A percentile compares a stretch with the other conserved stretches of the same genome.
phyloP scores from a whole-genome alignment of 164 flowering plant genomes.

The Stephania cephalantha region DNA sequence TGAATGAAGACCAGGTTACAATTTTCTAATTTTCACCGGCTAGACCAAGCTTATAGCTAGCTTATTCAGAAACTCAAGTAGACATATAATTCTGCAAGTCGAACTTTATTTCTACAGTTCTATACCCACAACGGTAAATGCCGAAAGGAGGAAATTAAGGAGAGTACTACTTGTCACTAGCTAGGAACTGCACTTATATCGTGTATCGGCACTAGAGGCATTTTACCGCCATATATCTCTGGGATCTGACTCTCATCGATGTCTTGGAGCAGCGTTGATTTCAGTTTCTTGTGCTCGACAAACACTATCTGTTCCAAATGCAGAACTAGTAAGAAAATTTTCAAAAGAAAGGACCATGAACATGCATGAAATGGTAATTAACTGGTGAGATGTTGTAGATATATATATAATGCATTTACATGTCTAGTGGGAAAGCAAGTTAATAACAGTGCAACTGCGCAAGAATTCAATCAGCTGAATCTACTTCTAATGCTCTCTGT shows the following conservation, averaged over 20 bases:
- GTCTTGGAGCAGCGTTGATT: constrained; percentile 46
- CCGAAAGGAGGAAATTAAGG: background rate
- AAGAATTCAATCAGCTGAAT: background rate
- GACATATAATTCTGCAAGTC: background rate
- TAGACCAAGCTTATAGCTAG: too few relatives aligned
- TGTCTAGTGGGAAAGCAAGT: too few relatives aligned
- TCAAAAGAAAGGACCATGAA: background rate
- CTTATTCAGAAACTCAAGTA: too few relatives aligned
- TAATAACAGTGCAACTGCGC: background rate
- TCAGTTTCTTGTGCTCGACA: constrained; percentile 56
- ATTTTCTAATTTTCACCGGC: too few relatives aligned
- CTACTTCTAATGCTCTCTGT: background rate
- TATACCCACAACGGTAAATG: background rate
- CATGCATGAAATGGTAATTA: background rate
- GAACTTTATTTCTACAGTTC: background rate
- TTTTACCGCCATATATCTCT: constrained; percentile 59
- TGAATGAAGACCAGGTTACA: too few relatives aligned
- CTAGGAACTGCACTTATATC: background rate
- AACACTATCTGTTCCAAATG: constrained; percentile 49
- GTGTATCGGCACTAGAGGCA: constrained; percentile 52
- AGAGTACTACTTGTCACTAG: background rate
- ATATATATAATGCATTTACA: too few relatives aligned
- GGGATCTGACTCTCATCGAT: constrained; percentile 76
- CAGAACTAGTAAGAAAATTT: background rate
- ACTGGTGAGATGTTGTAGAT: too few relatives aligned